Base-by-base conservation (phyloP, 352 stramenopile species). In the Aphanomyces euteiches region DNA sequence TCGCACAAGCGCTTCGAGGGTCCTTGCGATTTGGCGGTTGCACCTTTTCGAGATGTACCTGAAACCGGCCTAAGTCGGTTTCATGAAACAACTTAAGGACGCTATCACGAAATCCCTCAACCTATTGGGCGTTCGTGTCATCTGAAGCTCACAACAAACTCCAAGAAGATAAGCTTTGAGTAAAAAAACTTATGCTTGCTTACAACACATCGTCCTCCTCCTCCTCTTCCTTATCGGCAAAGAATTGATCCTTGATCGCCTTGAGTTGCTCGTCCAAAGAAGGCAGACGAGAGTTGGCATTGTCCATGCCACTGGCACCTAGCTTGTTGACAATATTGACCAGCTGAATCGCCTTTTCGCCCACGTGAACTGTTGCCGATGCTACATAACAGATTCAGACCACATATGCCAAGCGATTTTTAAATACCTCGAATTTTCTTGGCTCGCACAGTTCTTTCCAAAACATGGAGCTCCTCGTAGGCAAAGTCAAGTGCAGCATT, bases 191-290 rank as follows among this genome's bases (percentile, higher is more conserved):
- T 28, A 28, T 28, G 28, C 28, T 28, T 28, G 28, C 59, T 76
- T 90, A 95, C 66, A 95, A 73, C 65, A 95, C 85, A 74, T 95
- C 87, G 67, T 93, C 87, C 65, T 95, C 87, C 67, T 95, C 87
- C 66, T 93, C 85, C 34, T 89, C 84, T 63, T 92, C 85, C 64
- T 90, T 76, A 63, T 90, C 76, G 10, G 75, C 82, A 59, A 90
- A 69, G 59, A 83, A 93, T 36, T 78, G 56, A 13, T 90, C 83
- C 50, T 90, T 90, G 15, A 90, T 60, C 53, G 77, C 78, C 12
- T 73, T 65, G 39, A 82, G 64, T 5, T 66, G 77, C 1, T 69
- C 67, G 47, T 92, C 83, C 19, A 93, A 63, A 5, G 75, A 57
- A 0, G 63, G 65, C 19, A 91, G 58, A 6, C 87, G 84, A 34